Evolutionary conservation across 768 basidiomycete genomes (phyloP).

Genomic region (Russula vinacea): DNA sequence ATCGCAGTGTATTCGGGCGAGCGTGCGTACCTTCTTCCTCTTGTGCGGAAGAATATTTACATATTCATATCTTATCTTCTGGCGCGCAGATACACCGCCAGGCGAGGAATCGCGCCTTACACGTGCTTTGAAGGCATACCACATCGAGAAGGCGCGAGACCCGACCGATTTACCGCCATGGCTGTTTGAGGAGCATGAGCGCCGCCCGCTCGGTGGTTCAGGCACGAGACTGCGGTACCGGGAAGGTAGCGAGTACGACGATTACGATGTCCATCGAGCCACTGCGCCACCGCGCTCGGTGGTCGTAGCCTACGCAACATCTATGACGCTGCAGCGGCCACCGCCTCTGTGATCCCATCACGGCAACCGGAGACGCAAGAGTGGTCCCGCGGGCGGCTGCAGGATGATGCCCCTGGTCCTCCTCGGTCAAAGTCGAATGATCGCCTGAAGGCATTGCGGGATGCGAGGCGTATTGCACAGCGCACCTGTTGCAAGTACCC

Average conservation of each 20-base stretch:
- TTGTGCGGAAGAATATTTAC: neutral
- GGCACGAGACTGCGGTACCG: slow-evolving; percentile 28
- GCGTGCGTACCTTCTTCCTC: slow-evolving; percentile 16
- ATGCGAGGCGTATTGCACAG: slow-evolving; percentile 44
- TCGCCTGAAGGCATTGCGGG: slow-evolving; percentile 50
- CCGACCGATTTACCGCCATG: slow-evolving; percentile 60
- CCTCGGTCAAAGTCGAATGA: slow-evolving; percentile 42
- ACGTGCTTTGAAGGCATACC: slow-evolving; percentile 65
- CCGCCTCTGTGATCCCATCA: neutral
- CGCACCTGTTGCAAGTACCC: neutral
- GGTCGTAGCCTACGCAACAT: slow-evolving; percentile 40
- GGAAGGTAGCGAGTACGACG: slow-evolving; percentile 16
- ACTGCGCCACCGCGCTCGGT: slow-evolving; percentile 22
- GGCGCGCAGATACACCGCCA: slow-evolving; percentile 44
- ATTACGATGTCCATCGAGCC: slow-evolving; percentile 27
- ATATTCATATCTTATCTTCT: neutral
- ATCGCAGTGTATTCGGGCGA: slow-evolving; percentile 25
- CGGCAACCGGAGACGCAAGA: neutral
- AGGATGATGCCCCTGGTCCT: slow-evolving; percentile 29
- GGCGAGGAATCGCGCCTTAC: slow-evolving; percentile 59
- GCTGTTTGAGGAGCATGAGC: slow-evolving; percentile 61
- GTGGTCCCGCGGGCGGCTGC: neutral
- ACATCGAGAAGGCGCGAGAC: slow-evolving; percentile 56
- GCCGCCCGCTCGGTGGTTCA: slow-evolving; percentile 36
- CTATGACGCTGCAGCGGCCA: slow-evolving; percentile 38